Evolutionary conservation across 352 stramenopile genomes (phyloP).

Genomic region (Phytophthora nicotianae): DNA sequence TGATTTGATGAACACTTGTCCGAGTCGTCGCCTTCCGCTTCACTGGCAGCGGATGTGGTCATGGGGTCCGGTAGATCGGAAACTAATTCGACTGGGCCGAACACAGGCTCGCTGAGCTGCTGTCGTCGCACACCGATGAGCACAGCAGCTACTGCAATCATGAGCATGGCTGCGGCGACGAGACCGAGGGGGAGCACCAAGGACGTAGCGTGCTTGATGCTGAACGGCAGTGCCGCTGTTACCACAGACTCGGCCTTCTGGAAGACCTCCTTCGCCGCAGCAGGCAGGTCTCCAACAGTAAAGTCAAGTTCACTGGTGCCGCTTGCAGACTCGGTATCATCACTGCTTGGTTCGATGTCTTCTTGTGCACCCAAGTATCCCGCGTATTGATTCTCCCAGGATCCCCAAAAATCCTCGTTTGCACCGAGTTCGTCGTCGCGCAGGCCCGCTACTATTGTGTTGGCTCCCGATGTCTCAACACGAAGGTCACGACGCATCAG

Average conservation of each 20-base stretch:
- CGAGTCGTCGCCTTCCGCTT: not conserved
- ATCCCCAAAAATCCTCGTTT: constrained; percentile 21
- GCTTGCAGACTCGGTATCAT: constrained; percentile 8
- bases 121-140: constrained; percentile 32
- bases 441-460: constrained; percentile 4
- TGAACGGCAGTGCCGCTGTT: constrained; percentile 20
- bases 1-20: not conserved
- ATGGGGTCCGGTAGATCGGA: constrained; percentile 39
- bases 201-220: constrained; percentile 6
- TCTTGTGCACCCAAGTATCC: constrained; percentile 1
- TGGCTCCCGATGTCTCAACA: constrained; percentile 8
- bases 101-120: constrained; percentile 37
- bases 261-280: constrained; percentile 2
- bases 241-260: constrained; percentile 24
- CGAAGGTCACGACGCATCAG: constrained; percentile 13
- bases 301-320: not conserved
- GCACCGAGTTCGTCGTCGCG: constrained; percentile 28
- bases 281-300: constrained; percentile 15
- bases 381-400: constrained; percentile 16
- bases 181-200: constrained; percentile 15
- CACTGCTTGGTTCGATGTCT: not conserved
- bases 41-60: constrained; percentile 16
- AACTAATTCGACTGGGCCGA: constrained; percentile 33
- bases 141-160: constrained; percentile 26
- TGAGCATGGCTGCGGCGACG: constrained; percentile 14